Base-by-base conservation (phyloP, 1,284 basidiomycete species). In the Pascua guehoae region DNA sequence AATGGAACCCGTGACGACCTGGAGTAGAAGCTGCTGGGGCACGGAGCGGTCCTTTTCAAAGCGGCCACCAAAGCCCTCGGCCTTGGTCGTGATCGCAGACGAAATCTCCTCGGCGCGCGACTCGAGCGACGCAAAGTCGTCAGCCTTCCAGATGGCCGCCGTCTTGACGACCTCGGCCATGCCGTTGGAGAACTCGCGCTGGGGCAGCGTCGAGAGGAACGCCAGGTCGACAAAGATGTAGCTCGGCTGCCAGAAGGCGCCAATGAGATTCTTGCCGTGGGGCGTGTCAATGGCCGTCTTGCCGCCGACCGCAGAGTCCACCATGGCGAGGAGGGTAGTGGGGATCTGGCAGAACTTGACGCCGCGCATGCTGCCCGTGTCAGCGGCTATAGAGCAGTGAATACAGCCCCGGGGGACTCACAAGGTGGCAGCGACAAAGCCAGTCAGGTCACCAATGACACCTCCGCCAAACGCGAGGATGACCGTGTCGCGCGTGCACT, bases 161-260 rank as follows among this genome's bases (percentile, higher is more conserved):
- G 94, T 97, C 91, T 98, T 98, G 76, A 98, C 86, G 5, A 98
- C 89, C 76, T 99, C 95, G 1, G 96, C 94, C 91, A 99, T 97
- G 47, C 95, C 95, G 72, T 98, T 98, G 45, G 91, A 89, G 66
- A 98, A 94, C 75, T 98, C 96, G 60, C 96, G 83, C 45, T 86
- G 79, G 0, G 94, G 94, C 5, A 99, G 86, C 1, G 92, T 95
- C 67, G 92, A 89, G 60, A 99, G 84, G 81, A 96, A 96, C 0
- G 93, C 88, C 15, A 91, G 88, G 75, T 99, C 96, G 67, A 98
- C 96, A 78, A 99, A 99, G 73, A 98, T 88, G 80, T 88, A 98
- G 69, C 88, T 85, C 1, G 95, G 95, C 78, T 98, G 96, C 89
- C 93, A 94, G 82, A 99, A 99, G 4, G 95, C 89, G 62, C 95